phyloP scores from a whole-genome alignment of 2,329 filamentous ascomycete genomes.

The Aspergillus hiratsukae region DNA sequence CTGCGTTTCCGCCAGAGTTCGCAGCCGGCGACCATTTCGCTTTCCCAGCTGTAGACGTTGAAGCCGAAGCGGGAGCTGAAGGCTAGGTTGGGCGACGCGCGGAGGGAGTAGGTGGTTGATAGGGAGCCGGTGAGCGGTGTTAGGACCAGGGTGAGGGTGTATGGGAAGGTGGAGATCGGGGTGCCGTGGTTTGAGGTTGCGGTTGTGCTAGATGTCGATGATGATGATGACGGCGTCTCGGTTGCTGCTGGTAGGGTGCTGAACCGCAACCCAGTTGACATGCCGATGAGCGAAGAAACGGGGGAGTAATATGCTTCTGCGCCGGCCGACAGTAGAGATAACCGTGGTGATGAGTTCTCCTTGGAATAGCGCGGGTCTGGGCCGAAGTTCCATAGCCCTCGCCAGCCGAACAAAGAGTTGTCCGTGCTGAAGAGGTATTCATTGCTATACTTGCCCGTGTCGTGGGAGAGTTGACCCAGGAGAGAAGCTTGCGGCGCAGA shows the following conservation, averaged over 20 bases:
- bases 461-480: constrained; percentile 55
- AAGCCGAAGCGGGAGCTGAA: constrained; percentile 92
- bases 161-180: constrained; percentile 68
- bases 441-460: constrained; percentile 79
- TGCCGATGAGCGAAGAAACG: constrained; percentile 86
- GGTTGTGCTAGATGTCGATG: constrained; percentile 16
- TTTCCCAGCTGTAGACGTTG: constrained; percentile 98
- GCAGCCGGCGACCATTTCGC: constrained; percentile 83
- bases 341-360: constrained; percentile 51
- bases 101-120: constrained; percentile 85
- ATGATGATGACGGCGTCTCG: constrained; percentile 19
- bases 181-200: constrained; percentile 21
- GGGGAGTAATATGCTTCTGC: constrained; percentile 94
- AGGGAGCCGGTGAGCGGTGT: constrained; percentile 94
- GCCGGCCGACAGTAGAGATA: constrained; percentile 82
- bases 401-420: constrained; percentile 78
- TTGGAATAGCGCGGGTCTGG: constrained; percentile 48
- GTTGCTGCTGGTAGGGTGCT: constrained; percentile 67
- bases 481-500: constrained; percentile 43
- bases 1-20: constrained; percentile 75
- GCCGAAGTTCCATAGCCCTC: constrained; percentile 93
- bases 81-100: constrained; percentile 75
- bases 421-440: constrained; percentile 92
- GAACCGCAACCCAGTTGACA: constrained; percentile 84
- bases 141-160: constrained; percentile 87